Percentiles rank a stretch among this genome's conserved stretches.
Conservation (phyloP, 257 asterid genomes). For the Striga asiatica region DNA sequence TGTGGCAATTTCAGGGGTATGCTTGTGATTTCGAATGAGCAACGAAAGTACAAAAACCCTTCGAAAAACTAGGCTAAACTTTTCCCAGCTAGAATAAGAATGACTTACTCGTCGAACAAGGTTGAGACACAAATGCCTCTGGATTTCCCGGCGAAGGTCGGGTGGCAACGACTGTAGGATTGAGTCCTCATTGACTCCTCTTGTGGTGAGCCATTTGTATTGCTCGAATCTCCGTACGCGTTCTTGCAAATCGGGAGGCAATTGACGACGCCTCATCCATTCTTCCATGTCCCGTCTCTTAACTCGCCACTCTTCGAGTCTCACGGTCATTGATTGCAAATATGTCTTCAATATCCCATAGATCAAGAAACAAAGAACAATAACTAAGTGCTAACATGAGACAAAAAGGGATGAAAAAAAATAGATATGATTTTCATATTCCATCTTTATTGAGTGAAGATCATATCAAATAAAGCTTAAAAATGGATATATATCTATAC, state of each 20-base stretch:
- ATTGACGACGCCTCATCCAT: constrained; percentile 98
- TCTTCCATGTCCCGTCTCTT: constrained; percentile 87
- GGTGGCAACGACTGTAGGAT: constrained; percentile 69
- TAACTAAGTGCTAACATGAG: no score
- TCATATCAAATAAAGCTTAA: no score
- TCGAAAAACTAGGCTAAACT: no score
- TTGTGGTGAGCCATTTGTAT: constrained; percentile 81
- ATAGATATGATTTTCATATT: constrained; percentile 5
- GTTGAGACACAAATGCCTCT: constrained; percentile 91
- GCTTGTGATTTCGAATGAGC: no score
- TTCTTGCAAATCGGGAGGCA: constrained; percentile 76
- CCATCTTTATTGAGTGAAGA: no score
- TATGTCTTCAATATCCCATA: constrained; percentile 70
- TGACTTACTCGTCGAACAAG: constrained; percentile 85
- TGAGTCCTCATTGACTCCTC: constrained; percentile 84
- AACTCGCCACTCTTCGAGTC: constrained; percentile 92
- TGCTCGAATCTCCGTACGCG: constrained; percentile 83
- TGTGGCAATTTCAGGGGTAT: no score
- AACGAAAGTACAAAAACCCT: no score
- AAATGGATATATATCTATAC: no score
- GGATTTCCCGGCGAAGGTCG: constrained; percentile 87
- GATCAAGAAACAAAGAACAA: no score
- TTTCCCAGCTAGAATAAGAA: no score
- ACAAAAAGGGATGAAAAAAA: not conserved
- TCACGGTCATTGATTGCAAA: constrained; percentile 84